Evolutionary conservation across 2,329 filamentous ascomycete species (phyloP), one percentile per base, ranked within the genome.

Genomic region (Calonectria fujianensis): DNA sequence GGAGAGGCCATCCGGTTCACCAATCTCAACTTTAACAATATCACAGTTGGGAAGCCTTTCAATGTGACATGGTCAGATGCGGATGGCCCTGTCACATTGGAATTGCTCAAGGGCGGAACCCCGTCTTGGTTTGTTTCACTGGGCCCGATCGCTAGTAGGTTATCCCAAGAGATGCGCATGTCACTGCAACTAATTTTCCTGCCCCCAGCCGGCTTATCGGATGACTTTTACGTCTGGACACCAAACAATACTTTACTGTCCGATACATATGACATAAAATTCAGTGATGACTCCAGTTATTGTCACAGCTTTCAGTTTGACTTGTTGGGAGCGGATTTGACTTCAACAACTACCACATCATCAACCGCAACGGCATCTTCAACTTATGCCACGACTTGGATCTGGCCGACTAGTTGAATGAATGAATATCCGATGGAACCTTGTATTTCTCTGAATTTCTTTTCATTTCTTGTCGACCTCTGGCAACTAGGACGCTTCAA

Each of bases 231-330:
- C 20, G 32, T 59, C 9, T 59, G 54, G 54, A 59, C 32, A 24
- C 54, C 54, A 5, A 59, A 37, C 32, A 32, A 31, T 24, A 59
- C 54, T n/a, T 32, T 59, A 20, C n/a, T 59, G 20, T 59, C 54
- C 8, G 54, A 59, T 20, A 59, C 54, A 24, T 59, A 59, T 24
- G 32, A 59, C 18, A 59, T 59, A 10, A 59, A 59, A 13, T 59
- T 59, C 20, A 59, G 32, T 2, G 54, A 59, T 16, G 29, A n/a
- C 4, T 59, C 54, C 7, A 59, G 32, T 7, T 59, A 32, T 27
- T 59, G 54, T 13, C 27, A 59, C 20, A 59, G 54, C 31, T 59
- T 59, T 24, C 54, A 59, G 54, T 59, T 59, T 16, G 32, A 59
- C n/a, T 32, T 59, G 11, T 29, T 59, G 16, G 54, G 54, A 5